These are phyloP conservation scores for Phytophthora pluvialis DNA, from an alignment of 352 stramenopile genomes.

Conservation along the genomic window DNA sequence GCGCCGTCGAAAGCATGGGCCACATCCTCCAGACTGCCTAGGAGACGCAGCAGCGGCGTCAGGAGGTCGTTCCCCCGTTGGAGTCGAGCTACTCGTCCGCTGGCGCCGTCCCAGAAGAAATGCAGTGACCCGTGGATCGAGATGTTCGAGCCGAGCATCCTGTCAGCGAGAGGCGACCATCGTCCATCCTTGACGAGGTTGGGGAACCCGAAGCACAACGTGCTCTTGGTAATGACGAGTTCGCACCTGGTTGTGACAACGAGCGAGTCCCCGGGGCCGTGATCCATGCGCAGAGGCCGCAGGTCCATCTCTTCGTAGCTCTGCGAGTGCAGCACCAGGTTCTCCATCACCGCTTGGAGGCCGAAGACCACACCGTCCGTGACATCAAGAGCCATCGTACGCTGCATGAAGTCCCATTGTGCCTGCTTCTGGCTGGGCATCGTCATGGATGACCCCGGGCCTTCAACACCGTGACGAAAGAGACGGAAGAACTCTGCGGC, in stretches of 20 bases:
- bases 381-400: slow-evolving; percentile 3
- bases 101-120: slow-evolving; percentile 2
- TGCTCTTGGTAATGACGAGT: slow-evolving; percentile 1
- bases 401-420: slow-evolving; percentile 17
- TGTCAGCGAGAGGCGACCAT: not conserved
- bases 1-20: slow-evolving; percentile 2
- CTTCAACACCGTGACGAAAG: slow-evolving; percentile 10
- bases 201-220: slow-evolving; percentile 6
- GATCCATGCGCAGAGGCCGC: slow-evolving; percentile 4
- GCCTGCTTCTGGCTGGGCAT: not conserved
- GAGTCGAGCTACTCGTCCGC: slow-evolving; percentile 1
- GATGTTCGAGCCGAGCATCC: slow-evolving; percentile 4
- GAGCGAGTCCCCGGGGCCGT: slow-evolving; percentile 3
- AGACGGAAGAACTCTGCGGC: slow-evolving; percentile 14
- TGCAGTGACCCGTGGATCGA: not conserved
- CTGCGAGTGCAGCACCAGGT: not conserved
- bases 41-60: not conserved
- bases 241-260: slow-evolving; percentile 1
- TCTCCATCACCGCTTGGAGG: slow-evolving; percentile 3
- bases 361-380: slow-evolving; percentile 4
- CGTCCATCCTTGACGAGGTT: slow-evolving; percentile 1
- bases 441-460: not conserved
- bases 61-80: slow-evolving; percentile 1
- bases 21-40: slow-evolving; percentile 14
- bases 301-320: slow-evolving; percentile 16